Conservation (phyloP, 2,329 filamentous ascomycete genomes). For the Claviceps africana region DNA sequence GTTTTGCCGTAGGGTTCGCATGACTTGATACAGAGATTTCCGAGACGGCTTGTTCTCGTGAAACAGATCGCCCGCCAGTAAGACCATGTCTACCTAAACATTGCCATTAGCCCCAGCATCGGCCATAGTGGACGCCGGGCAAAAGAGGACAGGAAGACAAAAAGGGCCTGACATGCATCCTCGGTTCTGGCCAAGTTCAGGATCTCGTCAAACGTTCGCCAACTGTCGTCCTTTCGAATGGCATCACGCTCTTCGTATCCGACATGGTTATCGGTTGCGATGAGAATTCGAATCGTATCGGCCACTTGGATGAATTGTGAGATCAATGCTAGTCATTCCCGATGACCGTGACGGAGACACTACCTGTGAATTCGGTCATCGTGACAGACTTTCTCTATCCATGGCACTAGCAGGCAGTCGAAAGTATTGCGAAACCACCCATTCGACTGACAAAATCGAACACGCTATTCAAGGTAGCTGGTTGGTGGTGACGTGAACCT, state of each 20-base stretch:
- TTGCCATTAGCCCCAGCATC: background rate
- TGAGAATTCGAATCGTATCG: conserved; percentile 86
- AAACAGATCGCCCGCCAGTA: conserved; percentile 88
- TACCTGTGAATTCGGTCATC: conserved; percentile 7
- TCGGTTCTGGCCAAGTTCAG: conserved; percentile 74
- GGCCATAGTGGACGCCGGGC: background rate
- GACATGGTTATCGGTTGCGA: conserved; percentile 96
- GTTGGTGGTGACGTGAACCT: background rate
- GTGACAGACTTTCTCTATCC: background rate
- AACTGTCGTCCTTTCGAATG: conserved; percentile 92
- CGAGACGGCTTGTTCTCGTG: conserved; percentile 96
- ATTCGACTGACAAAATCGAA: background rate
- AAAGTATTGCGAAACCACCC: background rate
- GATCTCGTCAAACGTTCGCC: conserved; percentile 90
- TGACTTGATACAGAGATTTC: conserved; percentile 93
- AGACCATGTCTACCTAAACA: conserved; percentile 74
- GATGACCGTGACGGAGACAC: background rate
- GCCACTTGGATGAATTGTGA: conserved; percentile 26
- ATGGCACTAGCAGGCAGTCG: background rate
- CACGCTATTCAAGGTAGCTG: background rate
- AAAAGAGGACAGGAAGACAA: background rate
- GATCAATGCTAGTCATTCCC: background rate
- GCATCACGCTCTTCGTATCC: conserved; percentile 89
- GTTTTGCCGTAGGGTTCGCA: conserved; percentile 84
- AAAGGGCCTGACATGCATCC: conserved; percentile 41